Evolutionary conservation across 306 rosid genomes (phyloP).

Genomic region (Styphnolobium japonicum): DNA sequence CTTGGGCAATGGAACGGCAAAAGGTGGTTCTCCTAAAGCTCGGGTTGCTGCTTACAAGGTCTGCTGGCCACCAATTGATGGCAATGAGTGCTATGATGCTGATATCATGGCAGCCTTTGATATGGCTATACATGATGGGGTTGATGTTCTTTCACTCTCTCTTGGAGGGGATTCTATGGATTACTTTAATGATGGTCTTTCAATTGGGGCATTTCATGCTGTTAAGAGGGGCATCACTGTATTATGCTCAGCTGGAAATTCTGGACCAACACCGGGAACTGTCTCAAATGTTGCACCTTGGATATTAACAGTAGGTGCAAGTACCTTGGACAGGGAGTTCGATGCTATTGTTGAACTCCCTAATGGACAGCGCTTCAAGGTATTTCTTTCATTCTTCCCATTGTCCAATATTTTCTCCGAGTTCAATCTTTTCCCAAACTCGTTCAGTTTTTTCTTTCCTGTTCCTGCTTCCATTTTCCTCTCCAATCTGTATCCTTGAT

Average conservation of each 20-base stretch:
- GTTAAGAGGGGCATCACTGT: slow-evolving; percentile 48
- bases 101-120: slow-evolving; percentile 66
- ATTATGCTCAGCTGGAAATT: slow-evolving; percentile 61
- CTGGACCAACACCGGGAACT: slow-evolving; percentile 44
- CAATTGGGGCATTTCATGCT: slow-evolving; percentile 73
- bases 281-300: slow-evolving; percentile 66
- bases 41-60: slow-evolving; percentile 73
- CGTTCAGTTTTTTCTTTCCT: not conserved
- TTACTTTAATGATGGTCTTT: slow-evolving; percentile 35
- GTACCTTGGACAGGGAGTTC: slow-evolving; percentile 63
- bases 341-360: slow-evolving; percentile 43
- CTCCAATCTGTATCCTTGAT: not conserved
- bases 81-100: slow-evolving; percentile 45
- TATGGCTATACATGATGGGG: slow-evolving; percentile 70
- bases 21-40: slow-evolving; percentile 80
- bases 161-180: slow-evolving; percentile 30
- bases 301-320: slow-evolving; percentile 74
- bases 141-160: slow-evolving; percentile 64
- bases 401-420: no score
- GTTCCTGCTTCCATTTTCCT: not conserved
- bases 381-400: not conserved
- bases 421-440: not conserved
- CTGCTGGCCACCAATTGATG: slow-evolving; percentile 51
- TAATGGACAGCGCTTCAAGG: slow-evolving; percentile 48
- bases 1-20: slow-evolving; percentile 62